phyloP scores from a whole-genome alignment of 345 rosid species.

The Physaria fendleri region DNA sequence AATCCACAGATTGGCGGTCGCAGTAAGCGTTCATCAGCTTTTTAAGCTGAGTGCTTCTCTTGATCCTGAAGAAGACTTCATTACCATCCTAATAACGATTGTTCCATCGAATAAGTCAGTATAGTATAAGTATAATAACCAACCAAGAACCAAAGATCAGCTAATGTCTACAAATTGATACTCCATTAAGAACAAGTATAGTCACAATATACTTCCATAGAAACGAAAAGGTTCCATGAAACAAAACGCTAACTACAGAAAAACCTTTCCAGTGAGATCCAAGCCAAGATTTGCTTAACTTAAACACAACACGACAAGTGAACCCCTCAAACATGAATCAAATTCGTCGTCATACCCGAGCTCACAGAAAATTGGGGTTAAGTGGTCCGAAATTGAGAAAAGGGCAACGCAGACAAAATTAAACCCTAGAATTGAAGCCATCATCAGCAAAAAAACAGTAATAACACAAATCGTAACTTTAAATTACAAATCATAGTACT shows the following conservation, averaged over 20 bases:
- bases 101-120: neutral
- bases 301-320: too few species aligned
- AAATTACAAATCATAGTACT: too few species aligned
- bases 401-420: too few species aligned
- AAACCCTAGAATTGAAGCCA: too few species aligned
- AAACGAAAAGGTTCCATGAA: neutral
- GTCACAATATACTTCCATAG: neutral
- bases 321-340: too few species aligned
- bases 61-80: constrained; percentile 86
- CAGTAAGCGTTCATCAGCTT: constrained; percentile 87
- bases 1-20: constrained; percentile 72
- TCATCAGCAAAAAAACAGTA: too few species aligned
- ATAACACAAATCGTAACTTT: too few species aligned
- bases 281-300: too few species aligned
- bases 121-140: neutral
- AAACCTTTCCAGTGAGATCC: neutral
- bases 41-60: constrained; percentile 67
- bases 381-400: too few species aligned
- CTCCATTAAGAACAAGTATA: neutral
- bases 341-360: too few species aligned
- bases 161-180: neutral
- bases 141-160: neutral
- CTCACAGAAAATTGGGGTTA: too few species aligned
- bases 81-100: constrained; percentile 58
- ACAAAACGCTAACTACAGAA: neutral